A percentile compares a stretch with the other conserved stretches of the same genome.
These are phyloP conservation scores for Microbotryomycetes sp. DNA, from an alignment of 1,284 basidiomycete genomes.

Conservation along the genomic window DNA sequence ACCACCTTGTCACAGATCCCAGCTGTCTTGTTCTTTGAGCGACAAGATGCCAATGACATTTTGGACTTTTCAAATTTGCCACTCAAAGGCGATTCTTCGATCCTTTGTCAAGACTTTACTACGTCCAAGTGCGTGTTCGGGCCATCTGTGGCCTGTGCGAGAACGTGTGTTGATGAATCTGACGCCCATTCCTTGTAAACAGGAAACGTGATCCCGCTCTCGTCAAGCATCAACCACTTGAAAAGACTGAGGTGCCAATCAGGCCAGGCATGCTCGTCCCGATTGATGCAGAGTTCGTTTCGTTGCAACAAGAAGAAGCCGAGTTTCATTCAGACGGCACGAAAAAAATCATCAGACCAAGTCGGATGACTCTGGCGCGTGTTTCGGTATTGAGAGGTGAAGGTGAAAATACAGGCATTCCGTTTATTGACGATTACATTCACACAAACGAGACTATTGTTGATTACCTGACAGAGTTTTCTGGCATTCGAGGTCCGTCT, in stretches of 20 bases:
- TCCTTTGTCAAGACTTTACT: slow-evolving; percentile 78
- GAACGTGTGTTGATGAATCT: not conserved
- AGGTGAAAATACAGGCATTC: slow-evolving; percentile 67
- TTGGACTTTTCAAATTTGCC: slow-evolving; percentile 65
- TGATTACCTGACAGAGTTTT: slow-evolving; percentile 94
- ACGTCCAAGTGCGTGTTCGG: slow-evolving; percentile 63
- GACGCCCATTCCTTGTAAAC: slow-evolving; percentile 9
- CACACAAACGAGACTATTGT: slow-evolving; percentile 90
- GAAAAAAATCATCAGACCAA: slow-evolving; percentile 84
- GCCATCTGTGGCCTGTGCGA: not conserved
- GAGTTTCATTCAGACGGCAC: slow-evolving; percentile 93
- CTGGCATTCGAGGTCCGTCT: slow-evolving; percentile 81
- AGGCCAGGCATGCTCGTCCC: slow-evolving; percentile 75
- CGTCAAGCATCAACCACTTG: slow-evolving; percentile 71
- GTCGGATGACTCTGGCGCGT: slow-evolving; percentile 82
- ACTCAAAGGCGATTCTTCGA: slow-evolving; percentile 60
- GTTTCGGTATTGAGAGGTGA: slow-evolving; percentile 89
- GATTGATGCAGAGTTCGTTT: slow-evolving; percentile 97
- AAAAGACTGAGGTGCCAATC: slow-evolving; percentile 68
- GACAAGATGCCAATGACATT: slow-evolving; percentile 55
- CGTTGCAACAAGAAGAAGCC: slow-evolving; percentile 93
- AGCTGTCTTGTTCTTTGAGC: slow-evolving; percentile 78
- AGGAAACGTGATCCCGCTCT: slow-evolving; percentile 66
- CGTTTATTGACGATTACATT: slow-evolving; percentile 98
- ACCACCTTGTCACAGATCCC: slow-evolving; percentile 57